A percentile compares a stretch with the other conserved stretches of the same genome.
Evolutionary conservation across 768 basidiomycete species (phyloP).

Genomic region (Holtermanniella nyarrowii): DNA sequence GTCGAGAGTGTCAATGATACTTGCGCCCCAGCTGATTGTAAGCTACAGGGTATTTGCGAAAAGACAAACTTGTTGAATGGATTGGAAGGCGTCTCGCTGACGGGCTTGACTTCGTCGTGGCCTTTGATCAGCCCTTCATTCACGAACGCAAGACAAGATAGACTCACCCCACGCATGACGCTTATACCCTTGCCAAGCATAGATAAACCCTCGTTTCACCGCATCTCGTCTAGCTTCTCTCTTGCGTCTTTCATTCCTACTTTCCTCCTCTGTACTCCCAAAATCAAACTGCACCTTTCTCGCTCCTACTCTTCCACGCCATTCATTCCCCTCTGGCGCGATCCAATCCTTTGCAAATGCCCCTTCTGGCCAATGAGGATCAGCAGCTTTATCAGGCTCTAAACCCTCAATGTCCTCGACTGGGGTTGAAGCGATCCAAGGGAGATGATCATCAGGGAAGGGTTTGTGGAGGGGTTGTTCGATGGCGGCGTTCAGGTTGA

Average conservation of each 20-base stretch:
- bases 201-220: constrained; percentile 34
- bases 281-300: constrained; percentile 19
- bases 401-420: background rate
- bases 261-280: constrained; percentile 14
- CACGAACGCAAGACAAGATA: background rate
- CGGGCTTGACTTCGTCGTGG: constrained; percentile 37
- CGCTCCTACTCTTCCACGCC: constrained; percentile 19
- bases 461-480: background rate
- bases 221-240: constrained; percentile 34
- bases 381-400: background rate
- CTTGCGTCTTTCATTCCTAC: constrained; percentile 10
- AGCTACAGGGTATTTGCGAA: background rate
- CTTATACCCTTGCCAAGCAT: constrained; percentile 40
- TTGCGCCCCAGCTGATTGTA: constrained; percentile 36
- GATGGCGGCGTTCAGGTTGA: background rate
- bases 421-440: background rate
- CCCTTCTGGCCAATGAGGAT: constrained; percentile 1
- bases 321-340: constrained; percentile 10
- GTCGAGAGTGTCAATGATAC: constrained; percentile 38
- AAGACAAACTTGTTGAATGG: constrained; percentile 35
- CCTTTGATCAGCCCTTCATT: constrained; percentile 15
- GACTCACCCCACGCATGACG: constrained; percentile 38
- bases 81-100: constrained; percentile 24
- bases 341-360: constrained; percentile 7
- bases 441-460: background rate